Evolutionary conservation across 768 basidiomycete species (phyloP), one percentile per base, ranked within the genome.

Genomic region (Pseudohyphozyma bogoriensis): DNA sequence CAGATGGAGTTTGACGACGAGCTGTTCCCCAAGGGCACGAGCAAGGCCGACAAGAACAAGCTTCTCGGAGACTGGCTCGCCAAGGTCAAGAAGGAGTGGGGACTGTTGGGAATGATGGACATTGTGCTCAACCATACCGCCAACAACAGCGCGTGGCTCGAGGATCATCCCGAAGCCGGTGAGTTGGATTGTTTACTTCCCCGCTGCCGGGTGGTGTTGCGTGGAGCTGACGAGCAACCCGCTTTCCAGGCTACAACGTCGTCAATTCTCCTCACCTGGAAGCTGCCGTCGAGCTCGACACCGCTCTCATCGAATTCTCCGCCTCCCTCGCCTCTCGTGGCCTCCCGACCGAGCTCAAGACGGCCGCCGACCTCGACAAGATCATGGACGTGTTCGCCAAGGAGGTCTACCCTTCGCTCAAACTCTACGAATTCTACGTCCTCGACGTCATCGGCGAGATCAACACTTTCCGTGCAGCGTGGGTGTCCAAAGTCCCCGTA

Each of bases 81-180:
- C 64, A 70, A 82, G 18, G 89, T 90, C 10, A 82, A 80, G 70
- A 84, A 92, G 40, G 83, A 92, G 72, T 92, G 85, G 63, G 93
- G 93, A 3, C 76, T 99, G 46, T 78, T 95, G 59, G 87, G 84
- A 68, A 72, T 97, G 69, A 97, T 89, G 1, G 95, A 99, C 72
- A 87, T 99, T 54, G 95, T 99, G 7, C 80, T 96, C 58, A 99
- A 99, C 72, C 95, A 99, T 71, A 97, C 95, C 18, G 89, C 95
- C 10, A 87, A 89, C 71, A 89, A 97, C 71, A 90, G 85, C 64
- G 78, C 83, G 22, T 99, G 92, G 92, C 78, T 99, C 29, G 72
- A 82, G 26, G 83, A 92, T 9, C 95, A 99, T 72, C 95, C 95
- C 2, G 95, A 99, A 79, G 88, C 92, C 60, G 92, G 91, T 85